Percentiles rank a stretch among this genome's conserved stretches.
These are phyloP conservation scores for Elsinoe necatrix DNA, from an alignment of 2,329 filamentous ascomycete genomes.

Conservation along the genomic window DNA sequence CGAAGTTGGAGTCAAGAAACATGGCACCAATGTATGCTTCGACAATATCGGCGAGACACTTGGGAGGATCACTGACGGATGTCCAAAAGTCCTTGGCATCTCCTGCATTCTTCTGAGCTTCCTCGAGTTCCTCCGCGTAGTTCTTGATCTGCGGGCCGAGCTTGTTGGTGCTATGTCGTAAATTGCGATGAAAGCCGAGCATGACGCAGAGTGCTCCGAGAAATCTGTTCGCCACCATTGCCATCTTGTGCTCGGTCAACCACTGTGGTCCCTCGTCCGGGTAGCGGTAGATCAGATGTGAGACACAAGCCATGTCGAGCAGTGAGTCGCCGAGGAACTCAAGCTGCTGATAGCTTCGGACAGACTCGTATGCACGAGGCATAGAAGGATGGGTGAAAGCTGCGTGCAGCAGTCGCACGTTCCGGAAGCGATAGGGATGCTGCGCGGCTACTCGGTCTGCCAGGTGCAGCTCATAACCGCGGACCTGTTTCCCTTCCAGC, in stretches of 20 bases:
- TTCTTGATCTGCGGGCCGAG: conserved; percentile 44
- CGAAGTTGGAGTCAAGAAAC: conserved; percentile 79
- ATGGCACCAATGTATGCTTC: conserved; percentile 85
- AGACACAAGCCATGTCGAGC: conserved; percentile 76
- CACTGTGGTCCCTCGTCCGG: conserved; percentile 83
- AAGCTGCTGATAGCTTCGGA: conserved; percentile 82
- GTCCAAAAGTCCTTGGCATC: conserved; percentile 62
- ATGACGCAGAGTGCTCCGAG: conserved; percentile 71
- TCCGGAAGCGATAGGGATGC: conserved; percentile 59
- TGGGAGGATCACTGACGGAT: conserved; percentile 55
- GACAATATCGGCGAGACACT: conserved; percentile 75
- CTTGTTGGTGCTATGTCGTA: conserved; percentile 47
- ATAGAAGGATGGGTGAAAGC: conserved; percentile 86
- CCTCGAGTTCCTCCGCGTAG: conserved; percentile 51
- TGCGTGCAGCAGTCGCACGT: conserved; percentile 67
- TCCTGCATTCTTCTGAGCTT: conserved; percentile 42
- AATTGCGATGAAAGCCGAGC: conserved; percentile 66
- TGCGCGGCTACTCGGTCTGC: conserved; percentile 54
- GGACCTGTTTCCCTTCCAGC: conserved; percentile 40
- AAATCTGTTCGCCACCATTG: conserved; percentile 98
- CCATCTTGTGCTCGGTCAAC: conserved; percentile 98
- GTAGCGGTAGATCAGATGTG: conserved; percentile 68
- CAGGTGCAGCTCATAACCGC: conserved; percentile 58
- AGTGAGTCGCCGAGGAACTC: conserved; percentile 89
- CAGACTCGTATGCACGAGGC: conserved; percentile 61